Evolutionary conservation across 2,329 filamentous ascomycete species (phyloP), one percentile per base, ranked within the genome.

Genomic region (Verticillium dahliae): DNA sequence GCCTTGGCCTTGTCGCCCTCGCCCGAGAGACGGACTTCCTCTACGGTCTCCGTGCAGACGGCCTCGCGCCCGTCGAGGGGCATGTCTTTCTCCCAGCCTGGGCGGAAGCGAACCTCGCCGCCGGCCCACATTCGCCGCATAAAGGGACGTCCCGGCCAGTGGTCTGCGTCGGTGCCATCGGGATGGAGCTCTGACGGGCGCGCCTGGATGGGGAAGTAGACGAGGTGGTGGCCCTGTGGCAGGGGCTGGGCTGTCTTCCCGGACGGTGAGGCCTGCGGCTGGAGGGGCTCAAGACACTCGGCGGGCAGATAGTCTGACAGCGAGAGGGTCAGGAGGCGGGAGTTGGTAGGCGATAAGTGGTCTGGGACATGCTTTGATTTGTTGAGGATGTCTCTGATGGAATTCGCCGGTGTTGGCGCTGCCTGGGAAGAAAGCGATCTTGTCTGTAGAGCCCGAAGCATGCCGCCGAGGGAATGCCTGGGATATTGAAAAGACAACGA

Each of bases 91-190:
- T 62, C 65, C 71, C 70, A 73, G 3, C 68, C 69, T 6, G 37
- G 62, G 18, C 75, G 73, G 67, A 90, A 90, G 1, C 71, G 71
- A 9, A 97, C 75, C 50, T 82, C 81, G 0, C 94, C 95, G 37
- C 93, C 92, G 14, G 91, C 91, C 95, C 95, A 99, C 78, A 99
- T 86, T 18, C 95, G 87, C 27, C 90, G 84, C 58, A 81, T 81
- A 72, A 90, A 97, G 1, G 87, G 86, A 4, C 72, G 71, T 1
- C 89, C 91, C 0, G 94, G 94, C 31, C 81, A 87, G 71, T 97
- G 92, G 60, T 89, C 80, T 4, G 85, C 79, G 72, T 98, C 94
- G 1, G 93, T 96, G 62, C 95, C 94, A 76, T 99, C 95, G 1
- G 86, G 79, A 18, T 92, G 82, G 54, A 98, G 83, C 38, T 79